Conservation (phyloP, 2,329 filamentous ascomycete species). For the Lachnellula suecica region DNA sequence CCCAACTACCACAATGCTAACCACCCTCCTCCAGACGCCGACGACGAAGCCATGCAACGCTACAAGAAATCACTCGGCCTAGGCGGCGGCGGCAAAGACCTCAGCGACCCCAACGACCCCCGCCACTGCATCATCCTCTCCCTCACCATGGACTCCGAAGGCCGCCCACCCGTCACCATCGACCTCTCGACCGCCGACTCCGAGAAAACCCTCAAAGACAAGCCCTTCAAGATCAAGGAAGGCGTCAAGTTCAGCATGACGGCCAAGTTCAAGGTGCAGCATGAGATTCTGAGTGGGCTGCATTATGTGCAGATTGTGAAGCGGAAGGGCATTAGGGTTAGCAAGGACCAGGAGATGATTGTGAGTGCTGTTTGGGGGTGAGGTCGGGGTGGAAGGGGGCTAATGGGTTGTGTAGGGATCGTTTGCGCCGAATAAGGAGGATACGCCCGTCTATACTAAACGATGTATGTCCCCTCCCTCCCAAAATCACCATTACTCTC, state of each 20-base stretch:
- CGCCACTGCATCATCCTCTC: slow-evolving; percentile 92
- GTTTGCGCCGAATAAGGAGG: slow-evolving; percentile 88
- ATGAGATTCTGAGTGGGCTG: slow-evolving; percentile 90
- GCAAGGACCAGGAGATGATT: slow-evolving; percentile 98
- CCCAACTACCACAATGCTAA: slow-evolving; percentile 4
- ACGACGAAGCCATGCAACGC: slow-evolving; percentile 92
- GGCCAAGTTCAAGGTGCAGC: slow-evolving; percentile 91
- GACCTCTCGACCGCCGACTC: slow-evolving; percentile 76
- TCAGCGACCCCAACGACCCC: slow-evolving; percentile 76
- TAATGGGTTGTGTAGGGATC: slow-evolving; percentile 62
- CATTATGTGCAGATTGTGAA: slow-evolving; percentile 96
- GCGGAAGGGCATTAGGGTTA: slow-evolving; percentile 80
- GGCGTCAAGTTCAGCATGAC: slow-evolving; percentile 92
- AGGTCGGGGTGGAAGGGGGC: background rate
- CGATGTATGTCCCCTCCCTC: slow-evolving; percentile 67
- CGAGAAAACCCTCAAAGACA: slow-evolving; percentile 76
- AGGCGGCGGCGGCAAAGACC: slow-evolving; percentile 65
- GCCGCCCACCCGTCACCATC: slow-evolving; percentile 82
- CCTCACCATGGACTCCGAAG: slow-evolving; percentile 82
- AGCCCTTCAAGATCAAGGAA: slow-evolving; percentile 98
- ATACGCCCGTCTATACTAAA: slow-evolving; percentile 84
- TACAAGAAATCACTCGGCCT: slow-evolving; percentile 98
- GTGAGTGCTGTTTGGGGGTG: slow-evolving; percentile 49
- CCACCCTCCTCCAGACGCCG: slow-evolving; percentile 29
- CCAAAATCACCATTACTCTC: background rate